These are phyloP conservation scores for Lachancea waltii DNA, from an alignment of 805 yeast species.

Conservation along the genomic window DNA sequence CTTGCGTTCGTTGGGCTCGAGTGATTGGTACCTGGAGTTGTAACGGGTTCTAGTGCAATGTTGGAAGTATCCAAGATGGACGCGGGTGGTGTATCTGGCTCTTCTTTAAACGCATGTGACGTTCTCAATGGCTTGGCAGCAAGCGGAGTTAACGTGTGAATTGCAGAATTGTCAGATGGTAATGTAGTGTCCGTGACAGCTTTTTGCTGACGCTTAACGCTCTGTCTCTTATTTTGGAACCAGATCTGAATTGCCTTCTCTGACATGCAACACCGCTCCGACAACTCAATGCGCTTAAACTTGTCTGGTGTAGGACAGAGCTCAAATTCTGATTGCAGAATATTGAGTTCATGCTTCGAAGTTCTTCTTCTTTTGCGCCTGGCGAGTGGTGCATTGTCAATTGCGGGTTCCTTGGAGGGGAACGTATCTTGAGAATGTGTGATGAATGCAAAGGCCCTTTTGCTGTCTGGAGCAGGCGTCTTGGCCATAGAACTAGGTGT, in stretches of 20 bases:
- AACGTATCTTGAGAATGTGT: constrained; percentile 89
- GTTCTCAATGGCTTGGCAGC: background rate
- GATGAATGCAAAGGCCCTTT: constrained; percentile 69
- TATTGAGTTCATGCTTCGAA: constrained; percentile 74
- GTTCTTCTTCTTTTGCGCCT: constrained; percentile 95
- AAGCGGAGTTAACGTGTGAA: constrained; percentile 5
- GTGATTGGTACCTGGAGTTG: background rate
- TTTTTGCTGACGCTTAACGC: constrained; percentile 49
- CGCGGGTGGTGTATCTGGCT: constrained; percentile 5
- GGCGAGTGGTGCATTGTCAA: constrained; percentile 88
- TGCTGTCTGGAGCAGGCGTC: constrained; percentile 22
- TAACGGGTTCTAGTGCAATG: constrained; percentile 1
- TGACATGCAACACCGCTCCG: constrained; percentile 80
- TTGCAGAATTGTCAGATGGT: background rate
- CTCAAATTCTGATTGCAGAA: constrained; percentile 74
- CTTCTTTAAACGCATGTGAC: background rate
- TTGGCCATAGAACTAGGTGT: constrained; percentile 32
- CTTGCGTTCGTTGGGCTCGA: constrained; percentile 2
- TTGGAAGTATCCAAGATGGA: constrained; percentile 5
- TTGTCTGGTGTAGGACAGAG: constrained; percentile 77
- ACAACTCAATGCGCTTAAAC: constrained; percentile 68
- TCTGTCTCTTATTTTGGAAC: constrained; percentile 95
- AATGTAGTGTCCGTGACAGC: constrained; percentile 9
- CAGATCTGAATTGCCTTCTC: constrained; percentile 97
- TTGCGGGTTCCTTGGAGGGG: constrained; percentile 72